Base-by-base conservation (phyloP, 2,329 filamentous ascomycete species). In the Aureobasidium sp. region DNA sequence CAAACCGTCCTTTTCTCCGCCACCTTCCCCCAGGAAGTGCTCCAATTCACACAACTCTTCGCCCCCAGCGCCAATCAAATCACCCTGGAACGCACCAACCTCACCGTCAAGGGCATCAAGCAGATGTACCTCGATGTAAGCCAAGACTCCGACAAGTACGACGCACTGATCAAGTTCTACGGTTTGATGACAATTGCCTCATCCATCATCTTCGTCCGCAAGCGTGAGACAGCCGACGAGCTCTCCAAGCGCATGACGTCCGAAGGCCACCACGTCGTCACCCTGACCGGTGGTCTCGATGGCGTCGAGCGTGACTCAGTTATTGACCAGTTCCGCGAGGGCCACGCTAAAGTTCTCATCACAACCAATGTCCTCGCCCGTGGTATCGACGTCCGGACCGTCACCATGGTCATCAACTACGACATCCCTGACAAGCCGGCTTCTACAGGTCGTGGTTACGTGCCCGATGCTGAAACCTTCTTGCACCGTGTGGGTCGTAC, bases 371-470 rank as follows among this genome's bases (percentile, higher is more conserved):
- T 99, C 40, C 83, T 99, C 63, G 90, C 94, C 9, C 91, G 94
- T 71, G 94, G 94, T 72, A 97, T 99, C 70, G 94, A 99, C 71
- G 79, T 97, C 72, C 75, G 95, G 77, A 87, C 86, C 31, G 94
- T 99, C 15, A 96, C 91, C 11, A 94, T 99, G 87, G 94, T 99
- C 60, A 91, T 99, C 80, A 99, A 99, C 80, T 99, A 99, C 76
- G 79, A 85, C 69, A 76, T 82, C 37, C 80, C 80, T 4, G 79
- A 80, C 61, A 74, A 75, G 50, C 74, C 74, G 24, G 87, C 88
- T 39, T 49, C 31, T 33, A 33, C 71, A 86, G 15, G 49, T 39
- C 48, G 49, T n/a, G 48, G 49, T 35, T 53, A 42, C 9, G 22
- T 61, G 22, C 60, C 60, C 60, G 94, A 99, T 71, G 86, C 86